phyloP scores from a whole-genome alignment of 1,284 basidiomycete species.

The Fistulinella cinereoalba region DNA sequence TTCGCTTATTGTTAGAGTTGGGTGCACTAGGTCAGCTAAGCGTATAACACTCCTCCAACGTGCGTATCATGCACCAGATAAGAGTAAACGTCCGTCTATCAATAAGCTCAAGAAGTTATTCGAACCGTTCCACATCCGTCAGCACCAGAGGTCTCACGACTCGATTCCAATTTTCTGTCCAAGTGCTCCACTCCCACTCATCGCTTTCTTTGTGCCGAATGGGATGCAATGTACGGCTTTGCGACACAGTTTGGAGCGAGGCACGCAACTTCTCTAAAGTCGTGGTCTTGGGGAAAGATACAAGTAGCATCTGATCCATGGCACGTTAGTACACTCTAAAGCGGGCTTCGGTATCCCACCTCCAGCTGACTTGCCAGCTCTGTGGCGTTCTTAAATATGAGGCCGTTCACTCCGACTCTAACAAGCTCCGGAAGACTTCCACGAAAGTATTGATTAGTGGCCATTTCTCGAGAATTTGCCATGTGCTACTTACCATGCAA shows the following conservation, averaged over 20 bases:
- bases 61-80: too few relatives aligned
- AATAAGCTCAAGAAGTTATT: too few relatives aligned
- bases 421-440: slow-evolving; percentile 84
- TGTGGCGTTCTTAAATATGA: slow-evolving; percentile 67
- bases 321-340: background rate
- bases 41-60: too few relatives aligned
- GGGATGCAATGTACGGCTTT: slow-evolving; percentile 4
- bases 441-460: slow-evolving; percentile 3
- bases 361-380: slow-evolving; percentile 75
- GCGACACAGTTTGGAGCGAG: slow-evolving; percentile 26
- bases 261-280: slow-evolving; percentile 49
- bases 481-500: slow-evolving; percentile 63
- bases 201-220: slow-evolving; percentile 23
- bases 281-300: slow-evolving; percentile 56
- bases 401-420: slow-evolving; percentile 78
- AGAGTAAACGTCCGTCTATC: too few relatives aligned
- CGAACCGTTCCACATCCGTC: slow-evolving; percentile 40
- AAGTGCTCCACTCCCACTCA: slow-evolving; percentile 65
- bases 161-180: slow-evolving; percentile 83
- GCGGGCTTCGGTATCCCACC: slow-evolving; percentile 39
- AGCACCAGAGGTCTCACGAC: slow-evolving; percentile 64
- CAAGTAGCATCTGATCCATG: slow-evolving; percentile 50
- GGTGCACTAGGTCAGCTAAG: too few relatives aligned
- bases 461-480: background rate
- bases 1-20: too few relatives aligned